Evolutionary conservation across 2,329 filamentous ascomycete species (phyloP), one percentile per base, ranked within the genome.

Genomic region (Colletotrichum abscissum): DNA sequence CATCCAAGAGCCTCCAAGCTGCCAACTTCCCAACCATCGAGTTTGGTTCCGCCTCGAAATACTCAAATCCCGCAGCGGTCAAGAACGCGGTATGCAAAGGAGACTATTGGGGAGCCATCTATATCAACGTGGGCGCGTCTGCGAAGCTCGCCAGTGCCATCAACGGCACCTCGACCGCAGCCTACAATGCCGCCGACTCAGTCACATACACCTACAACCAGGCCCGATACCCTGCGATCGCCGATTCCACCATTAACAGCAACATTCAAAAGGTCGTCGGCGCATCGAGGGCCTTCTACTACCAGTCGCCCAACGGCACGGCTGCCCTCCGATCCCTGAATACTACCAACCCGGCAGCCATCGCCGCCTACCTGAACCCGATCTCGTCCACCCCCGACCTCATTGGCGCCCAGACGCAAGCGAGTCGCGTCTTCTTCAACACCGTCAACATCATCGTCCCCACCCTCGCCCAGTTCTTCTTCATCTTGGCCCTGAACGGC

Each of bases 361-460:
- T 80, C 4, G 75, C 78, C 14, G 78, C 78, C 26, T 82, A 81
- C 58, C 76, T 83, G n/a, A 77, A 82, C 60, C 83, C 84, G 1
- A 79, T 82, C 65, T 68, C 76, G 16, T 74, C 79, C 2, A 77
- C 77, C 1, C 67, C 75, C 24, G 74, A 78, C 35, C 74, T 82
- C 56, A 79, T 83, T 24, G 74, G 74, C 59, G 79, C 81, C 0
- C 83, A 81, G 5, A 77, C 76, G 4, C 83, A 85, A 66, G 82
- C 79, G 26, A 74, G 78, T 0, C 78, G 79, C 14, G 75, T 79
- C 11, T 76, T 84, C 4, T 81, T 81, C 74, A 85, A 85, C 76
- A 85, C 84, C 0, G 75, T 84, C 22, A 80, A 80, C 63, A 82
- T 85, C 16, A 80, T 84, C 42, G 77, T 84, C 63, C 77, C 81